Base-by-base conservation (phyloP, 2,329 filamentous ascomycete species). In the Ophiostoma australiae region DNA sequence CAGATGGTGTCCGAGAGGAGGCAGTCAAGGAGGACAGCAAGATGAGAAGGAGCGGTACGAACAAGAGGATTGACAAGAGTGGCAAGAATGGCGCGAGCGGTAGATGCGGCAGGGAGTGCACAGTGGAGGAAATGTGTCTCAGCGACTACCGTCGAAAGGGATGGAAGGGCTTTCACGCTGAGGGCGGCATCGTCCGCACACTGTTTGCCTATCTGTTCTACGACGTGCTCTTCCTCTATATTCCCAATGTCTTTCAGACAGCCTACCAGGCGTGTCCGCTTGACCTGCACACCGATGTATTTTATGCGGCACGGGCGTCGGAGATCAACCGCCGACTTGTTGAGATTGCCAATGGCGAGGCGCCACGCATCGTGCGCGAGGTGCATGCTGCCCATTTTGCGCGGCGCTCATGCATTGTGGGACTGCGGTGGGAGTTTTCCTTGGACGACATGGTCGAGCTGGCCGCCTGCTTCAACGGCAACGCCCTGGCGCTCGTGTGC, bases 221-320 rank as follows among this genome's bases (percentile, higher is more conserved):
- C 82, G 94, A 99, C 79, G 87, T 98, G 33, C 83, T 99, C 7
- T 98, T 98, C 80, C 84, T 93, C 35, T 97, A 97, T 79, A 87
- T 98, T 5, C 94, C 95, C 35, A 97, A 98, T 76, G 94, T 99
- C 70, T 99, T 99, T 79, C 94, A 98, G 78, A 99, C 95, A 6
- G 88, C 91, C 0, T 99, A 92, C 78, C 95, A 99, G 80, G 97
- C 93, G 0, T 97, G 93, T 77, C 95, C 95, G 0, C 82, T 99
- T 3, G 95, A 99, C 78, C 82, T 99, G 6, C 91, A 96, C 78
- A 97, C 94, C 0, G 95, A 99, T 78, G 89, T 91, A 2, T 99
- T 99, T 81, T 98, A 92, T 77, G 87, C 92, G 0, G 88, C 90
- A 0, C 87, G 95, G n/a, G 88, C 91, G 48, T 93, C 90, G 4